phyloP scores from a whole-genome alignment of 371 early-diverging fungal species.

The Catenaria anguillulae region DNA sequence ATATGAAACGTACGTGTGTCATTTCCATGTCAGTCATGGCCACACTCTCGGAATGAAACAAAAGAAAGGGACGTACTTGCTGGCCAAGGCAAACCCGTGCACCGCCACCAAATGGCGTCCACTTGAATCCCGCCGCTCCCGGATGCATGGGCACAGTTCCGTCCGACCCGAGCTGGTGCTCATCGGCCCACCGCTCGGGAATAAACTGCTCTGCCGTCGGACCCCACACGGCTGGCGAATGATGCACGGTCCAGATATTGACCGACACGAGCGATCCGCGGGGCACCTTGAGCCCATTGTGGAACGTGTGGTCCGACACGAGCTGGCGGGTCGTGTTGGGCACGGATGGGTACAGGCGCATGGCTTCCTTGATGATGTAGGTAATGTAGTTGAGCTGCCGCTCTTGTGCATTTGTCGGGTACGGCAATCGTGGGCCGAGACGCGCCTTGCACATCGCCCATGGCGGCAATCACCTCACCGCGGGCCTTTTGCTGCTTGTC shows the following conservation, averaged over 20 bases:
- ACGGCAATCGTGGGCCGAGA: not conserved
- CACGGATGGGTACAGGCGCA: constrained; percentile 28
- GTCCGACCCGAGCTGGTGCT: not conserved
- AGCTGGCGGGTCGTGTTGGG: constrained; percentile 13
- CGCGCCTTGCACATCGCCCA: not conserved
- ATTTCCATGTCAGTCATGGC: no score
- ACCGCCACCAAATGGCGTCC: constrained; percentile 3
- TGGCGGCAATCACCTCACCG: constrained; percentile 9
- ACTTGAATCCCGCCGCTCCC: not conserved
- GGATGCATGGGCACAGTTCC: not conserved
- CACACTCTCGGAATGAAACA: no score
- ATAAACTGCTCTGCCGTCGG: not conserved
- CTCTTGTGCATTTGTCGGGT: constrained; percentile 26
- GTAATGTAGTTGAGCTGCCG: constrained; percentile 7
- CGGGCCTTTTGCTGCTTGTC: constrained; percentile 19
- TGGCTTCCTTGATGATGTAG: constrained; percentile 23
- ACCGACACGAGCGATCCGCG: constrained; percentile 20
- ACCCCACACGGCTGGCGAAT: not conserved
- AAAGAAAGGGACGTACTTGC: no score
- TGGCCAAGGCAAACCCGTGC: constrained; percentile 3
- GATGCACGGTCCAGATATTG: constrained; percentile 16
- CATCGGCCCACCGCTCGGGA: constrained; percentile 15
- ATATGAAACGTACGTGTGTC: no score
- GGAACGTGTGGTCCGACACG: constrained; percentile 7
- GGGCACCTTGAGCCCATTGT: constrained; percentile 24